phyloP scores from a whole-genome alignment of 257 asterid genomes.

The Handroanthus guayacan region DNA sequence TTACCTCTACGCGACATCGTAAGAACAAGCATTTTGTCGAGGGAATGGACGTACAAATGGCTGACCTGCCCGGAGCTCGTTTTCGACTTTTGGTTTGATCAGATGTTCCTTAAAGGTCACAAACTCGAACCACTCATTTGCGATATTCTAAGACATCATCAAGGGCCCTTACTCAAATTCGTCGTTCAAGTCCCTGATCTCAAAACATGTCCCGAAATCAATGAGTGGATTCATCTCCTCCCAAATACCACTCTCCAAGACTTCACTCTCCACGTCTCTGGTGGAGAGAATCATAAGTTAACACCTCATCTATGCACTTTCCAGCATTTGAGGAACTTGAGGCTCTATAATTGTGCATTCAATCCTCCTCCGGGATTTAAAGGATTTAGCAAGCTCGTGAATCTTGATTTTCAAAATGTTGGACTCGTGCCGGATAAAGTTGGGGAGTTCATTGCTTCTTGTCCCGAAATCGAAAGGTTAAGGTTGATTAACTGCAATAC shows the following conservation, averaged over 20 bases:
- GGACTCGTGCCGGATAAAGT: slow-evolving; percentile 10
- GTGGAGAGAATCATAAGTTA: slow-evolving; percentile 38
- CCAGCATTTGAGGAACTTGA: slow-evolving; percentile 33
- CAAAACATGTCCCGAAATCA: slow-evolving; percentile 24
- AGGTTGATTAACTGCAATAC: slow-evolving; percentile 7
- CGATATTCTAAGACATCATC: slow-evolving; percentile 38
- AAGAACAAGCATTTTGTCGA: slow-evolving; percentile 43
- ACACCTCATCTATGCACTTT: slow-evolving; percentile 40
- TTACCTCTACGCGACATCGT: slow-evolving; percentile 41
- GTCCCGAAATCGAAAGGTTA: slow-evolving; percentile 31
- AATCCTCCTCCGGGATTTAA: slow-evolving; percentile 31
- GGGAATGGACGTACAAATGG: slow-evolving; percentile 50
- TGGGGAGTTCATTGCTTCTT: slow-evolving; percentile 24
- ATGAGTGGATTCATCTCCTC: slow-evolving; percentile 34
- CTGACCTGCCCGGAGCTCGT: slow-evolving; percentile 35
- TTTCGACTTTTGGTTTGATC: slow-evolving; percentile 36
- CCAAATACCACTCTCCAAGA: slow-evolving; percentile 38
- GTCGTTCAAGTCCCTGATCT: slow-evolving; percentile 36
- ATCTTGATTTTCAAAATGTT: slow-evolving; percentile 28
- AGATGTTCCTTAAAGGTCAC: slow-evolving; percentile 30
- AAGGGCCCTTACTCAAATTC: slow-evolving; percentile 40
- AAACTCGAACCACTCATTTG: slow-evolving; percentile 34
- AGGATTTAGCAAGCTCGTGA: slow-evolving; percentile 29
- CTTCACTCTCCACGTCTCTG: slow-evolving; percentile 25
- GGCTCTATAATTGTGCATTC: slow-evolving; percentile 31